These are phyloP conservation scores for Talaromyces funiculosus DNA, from an alignment of 2,329 filamentous ascomycete species.

Conservation along the genomic window DNA sequence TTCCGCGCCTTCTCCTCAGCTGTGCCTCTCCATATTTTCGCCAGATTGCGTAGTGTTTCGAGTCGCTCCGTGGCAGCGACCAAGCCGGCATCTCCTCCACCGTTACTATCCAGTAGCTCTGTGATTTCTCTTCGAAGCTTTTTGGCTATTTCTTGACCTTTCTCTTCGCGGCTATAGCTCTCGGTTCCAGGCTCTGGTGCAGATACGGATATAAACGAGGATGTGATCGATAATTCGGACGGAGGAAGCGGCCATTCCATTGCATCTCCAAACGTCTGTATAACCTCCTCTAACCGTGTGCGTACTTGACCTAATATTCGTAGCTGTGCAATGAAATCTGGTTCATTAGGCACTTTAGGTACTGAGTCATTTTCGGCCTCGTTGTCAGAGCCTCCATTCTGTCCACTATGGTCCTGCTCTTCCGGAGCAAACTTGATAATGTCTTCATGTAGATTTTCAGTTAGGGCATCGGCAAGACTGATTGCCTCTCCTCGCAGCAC, in stretches of 20 bases:
- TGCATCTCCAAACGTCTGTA: constrained; percentile 86
- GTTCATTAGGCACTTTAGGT: constrained; percentile 39
- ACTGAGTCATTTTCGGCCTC: constrained; percentile 1
- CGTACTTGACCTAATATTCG: constrained; percentile 79
- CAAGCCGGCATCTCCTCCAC: constrained; percentile 60
- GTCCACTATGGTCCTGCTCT: constrained; percentile 22
- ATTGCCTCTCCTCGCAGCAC: constrained; percentile 82
- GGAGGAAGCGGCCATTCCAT: constrained; percentile 94
- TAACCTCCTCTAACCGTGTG: constrained; percentile 76
- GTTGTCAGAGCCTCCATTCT: constrained; percentile 1
- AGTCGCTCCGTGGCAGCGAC: constrained; percentile 65
- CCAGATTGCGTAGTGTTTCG: constrained; percentile 69
- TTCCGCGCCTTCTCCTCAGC: constrained; percentile 81
- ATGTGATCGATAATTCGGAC: constrained; percentile 75
- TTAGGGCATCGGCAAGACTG: constrained; percentile 70
- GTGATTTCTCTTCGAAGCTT: constrained; percentile 62
- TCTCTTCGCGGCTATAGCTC: constrained; percentile 70
- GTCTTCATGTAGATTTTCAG: constrained; percentile 65
- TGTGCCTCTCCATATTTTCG: constrained; percentile 88
- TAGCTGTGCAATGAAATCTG: constrained; percentile 68
- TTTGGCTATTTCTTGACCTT: constrained; percentile 74
- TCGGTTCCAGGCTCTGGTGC: constrained; percentile 67
- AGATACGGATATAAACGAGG: constrained; percentile 84
- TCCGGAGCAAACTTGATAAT: constrained; percentile 65
- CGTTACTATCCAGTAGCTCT: constrained; percentile 55